Conservation (phyloP, 805 yeast genomes). For the Cyberlindnera suaveolens region DNA sequence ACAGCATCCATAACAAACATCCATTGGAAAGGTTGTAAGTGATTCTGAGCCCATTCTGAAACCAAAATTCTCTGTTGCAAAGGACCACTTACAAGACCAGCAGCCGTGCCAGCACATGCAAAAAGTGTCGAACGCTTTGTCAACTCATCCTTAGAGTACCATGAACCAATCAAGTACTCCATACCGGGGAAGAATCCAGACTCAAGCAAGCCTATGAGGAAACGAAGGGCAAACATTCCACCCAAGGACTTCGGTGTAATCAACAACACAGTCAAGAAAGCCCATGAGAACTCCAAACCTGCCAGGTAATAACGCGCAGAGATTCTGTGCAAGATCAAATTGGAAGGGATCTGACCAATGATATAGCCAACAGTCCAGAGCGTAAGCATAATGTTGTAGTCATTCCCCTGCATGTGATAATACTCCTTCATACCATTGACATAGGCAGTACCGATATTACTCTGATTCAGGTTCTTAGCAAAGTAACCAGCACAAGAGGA, state of each 20-base stretch:
- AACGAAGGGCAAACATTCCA: conserved; percentile 29
- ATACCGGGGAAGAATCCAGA: conserved; percentile 45
- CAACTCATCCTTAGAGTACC: conserved; percentile 30
- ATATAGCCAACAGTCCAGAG: conserved; percentile 46
- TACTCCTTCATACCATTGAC: conserved; percentile 42
- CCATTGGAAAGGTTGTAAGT: conserved; percentile 37
- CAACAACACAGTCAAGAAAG: conserved; percentile 32
- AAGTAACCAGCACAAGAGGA: conserved; percentile 41
- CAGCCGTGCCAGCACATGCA: conserved; percentile 30
- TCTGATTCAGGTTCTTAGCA: conserved; percentile 37
- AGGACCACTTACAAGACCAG: conserved; percentile 33
- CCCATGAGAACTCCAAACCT: conserved; percentile 39
- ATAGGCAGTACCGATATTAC: conserved; percentile 39
- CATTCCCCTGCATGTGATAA: conserved; percentile 32
- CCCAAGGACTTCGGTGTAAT: conserved; percentile 22
- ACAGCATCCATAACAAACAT: conserved; percentile 42
- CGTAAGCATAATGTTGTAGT: conserved; percentile 39
- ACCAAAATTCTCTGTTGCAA: conserved; percentile 29
- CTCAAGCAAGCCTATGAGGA: conserved; percentile 38
- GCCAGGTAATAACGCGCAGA: conserved; percentile 41
- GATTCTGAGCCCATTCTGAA: conserved; percentile 17
- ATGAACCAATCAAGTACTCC: conserved; percentile 33
- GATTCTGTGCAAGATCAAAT: conserved; percentile 33
- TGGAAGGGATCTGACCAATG: conserved; percentile 44
- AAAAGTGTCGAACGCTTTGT: conserved; percentile 30